Evolutionary conservation across 768 basidiomycete species (phyloP).

Genomic region (Clitopilus hobsonii): DNA sequence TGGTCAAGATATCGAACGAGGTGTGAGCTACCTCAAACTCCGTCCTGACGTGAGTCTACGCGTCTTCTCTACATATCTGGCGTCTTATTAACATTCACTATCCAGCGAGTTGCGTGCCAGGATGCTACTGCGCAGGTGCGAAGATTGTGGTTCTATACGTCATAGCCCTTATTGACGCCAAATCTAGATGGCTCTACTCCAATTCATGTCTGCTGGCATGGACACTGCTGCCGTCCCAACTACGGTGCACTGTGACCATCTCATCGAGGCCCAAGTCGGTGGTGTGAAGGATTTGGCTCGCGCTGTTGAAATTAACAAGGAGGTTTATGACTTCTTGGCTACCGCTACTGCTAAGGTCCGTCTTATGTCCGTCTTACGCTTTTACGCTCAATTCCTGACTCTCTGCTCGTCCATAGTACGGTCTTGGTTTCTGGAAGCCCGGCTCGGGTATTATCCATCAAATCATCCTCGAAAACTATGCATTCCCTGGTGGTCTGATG

Average conservation of each 20-base stretch:
- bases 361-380: conserved; percentile 2
- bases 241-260: conserved; percentile 98
- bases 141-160: conserved; percentile 12
- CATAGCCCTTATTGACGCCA: conserved; percentile 24
- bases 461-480: conserved; percentile 99
- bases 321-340: conserved; percentile 99
- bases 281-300: conserved; percentile 92
- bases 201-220: conserved; percentile 99
- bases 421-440: conserved; percentile 99
- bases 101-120: conserved; percentile 82
- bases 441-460: conserved; percentile 99
- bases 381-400: not conserved
- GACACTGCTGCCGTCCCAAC: conserved; percentile 96
- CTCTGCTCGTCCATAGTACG: conserved; percentile 56
- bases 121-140: conserved; percentile 84
- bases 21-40: conserved; percentile 93
- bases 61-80: not conserved
- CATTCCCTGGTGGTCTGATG: conserved; percentile 98
- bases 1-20: conserved; percentile 86
- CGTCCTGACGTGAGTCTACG: conserved; percentile 82
- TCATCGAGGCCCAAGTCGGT: conserved; percentile 96
- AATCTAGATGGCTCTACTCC: conserved; percentile 91
- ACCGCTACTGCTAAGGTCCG: conserved; percentile 88
- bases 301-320: conserved; percentile 91
- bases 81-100: conserved; percentile 6